Evolutionary conservation across 345 rosid genomes (phyloP), one percentile per base, ranked within the genome.

Genomic region (Boechera retrofracta): DNA sequence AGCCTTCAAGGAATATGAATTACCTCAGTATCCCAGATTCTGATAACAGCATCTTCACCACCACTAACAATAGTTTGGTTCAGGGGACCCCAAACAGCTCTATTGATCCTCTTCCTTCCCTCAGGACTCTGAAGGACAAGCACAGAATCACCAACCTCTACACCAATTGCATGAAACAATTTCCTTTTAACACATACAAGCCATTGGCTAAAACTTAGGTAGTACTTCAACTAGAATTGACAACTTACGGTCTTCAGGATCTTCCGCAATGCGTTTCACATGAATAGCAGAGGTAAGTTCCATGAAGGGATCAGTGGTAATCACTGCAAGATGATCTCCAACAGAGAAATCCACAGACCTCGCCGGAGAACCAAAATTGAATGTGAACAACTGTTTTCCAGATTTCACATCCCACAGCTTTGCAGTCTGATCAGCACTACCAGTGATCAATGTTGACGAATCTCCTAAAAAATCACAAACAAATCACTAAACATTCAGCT

Each of bases 21-120:
- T 61, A 91, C 99, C 99, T 95, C 98, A 31, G 97, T 48, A 84
- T 92, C 99, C 99, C 99, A 95, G 58, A 91, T 78, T 24, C 99
- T 96, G 75, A 92, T 26, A 1, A 86, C 36, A 12, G 97, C 77
- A 80, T 95, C 99, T 83, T 95, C 99, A 76, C 99, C 98, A 49
- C 81, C 87, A 78, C 97, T 92, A 35, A 95, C 88, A 58, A 92
- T 86, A 55, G 97, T 92, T 72, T 61, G 77, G 79, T 95, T 91
- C 59, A 95, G 70, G 0, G 97, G 96, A 15, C 99, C 99, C 99
- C 99, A 95, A 64, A 92, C 89, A 63, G 98, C 98, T 81, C 98
- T 84, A 48, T 87, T 91, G 12, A 92, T 91, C 65, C 74, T 72
- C 81, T 69, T 77, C 83, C 92, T 89, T 68, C 97, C 96, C 38